Percentiles rank a stretch among this genome's conserved stretches.
Evolutionary conservation across 2,329 filamentous ascomycete species (phyloP).

Genomic region (Cercospora sp.): DNA sequence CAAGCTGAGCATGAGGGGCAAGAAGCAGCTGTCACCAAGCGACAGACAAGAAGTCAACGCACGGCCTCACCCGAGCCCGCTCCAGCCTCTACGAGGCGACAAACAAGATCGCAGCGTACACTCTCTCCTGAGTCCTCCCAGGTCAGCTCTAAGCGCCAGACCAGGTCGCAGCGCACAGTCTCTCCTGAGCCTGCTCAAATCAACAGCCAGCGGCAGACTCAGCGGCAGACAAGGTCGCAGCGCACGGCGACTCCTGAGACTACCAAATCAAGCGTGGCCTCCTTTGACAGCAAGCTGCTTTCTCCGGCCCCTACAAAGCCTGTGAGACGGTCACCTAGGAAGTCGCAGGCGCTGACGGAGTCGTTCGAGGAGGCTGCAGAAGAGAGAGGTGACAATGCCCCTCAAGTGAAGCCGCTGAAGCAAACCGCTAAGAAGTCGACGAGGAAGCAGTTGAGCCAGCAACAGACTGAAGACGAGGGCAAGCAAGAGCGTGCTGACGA

Average conservation of each 20-base stretch:
- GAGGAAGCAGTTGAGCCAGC: background rate
- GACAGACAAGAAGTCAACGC: conserved; percentile 12
- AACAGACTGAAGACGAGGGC: background rate
- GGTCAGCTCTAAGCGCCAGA: background rate
- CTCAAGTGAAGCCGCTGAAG: background rate
- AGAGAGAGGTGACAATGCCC: background rate
- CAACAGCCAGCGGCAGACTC: background rate
- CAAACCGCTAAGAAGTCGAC: conserved; percentile 1
- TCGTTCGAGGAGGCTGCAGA: conserved; percentile 4
- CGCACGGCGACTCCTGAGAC: conserved; percentile 6
- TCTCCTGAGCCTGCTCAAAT: conserved; percentile 8
- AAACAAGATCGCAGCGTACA: background rate
- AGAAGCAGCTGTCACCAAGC: background rate
- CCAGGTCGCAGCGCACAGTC: background rate
- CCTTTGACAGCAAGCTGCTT: conserved; percentile 16
- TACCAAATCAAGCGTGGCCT: background rate
- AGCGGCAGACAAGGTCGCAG: background rate
- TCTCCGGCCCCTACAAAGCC: conserved; percentile 14
- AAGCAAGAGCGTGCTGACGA: background rate
- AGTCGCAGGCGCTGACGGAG: conserved; percentile 12
- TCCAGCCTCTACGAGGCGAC: background rate
- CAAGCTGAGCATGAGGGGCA: background rate
- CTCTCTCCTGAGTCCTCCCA: conserved; percentile 4
- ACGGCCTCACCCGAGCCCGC: background rate
- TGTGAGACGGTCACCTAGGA: conserved; percentile 16